Evolutionary conservation across 2,329 filamentous ascomycete species (phyloP).

Genomic region (Fusarium ambrosium): DNA sequence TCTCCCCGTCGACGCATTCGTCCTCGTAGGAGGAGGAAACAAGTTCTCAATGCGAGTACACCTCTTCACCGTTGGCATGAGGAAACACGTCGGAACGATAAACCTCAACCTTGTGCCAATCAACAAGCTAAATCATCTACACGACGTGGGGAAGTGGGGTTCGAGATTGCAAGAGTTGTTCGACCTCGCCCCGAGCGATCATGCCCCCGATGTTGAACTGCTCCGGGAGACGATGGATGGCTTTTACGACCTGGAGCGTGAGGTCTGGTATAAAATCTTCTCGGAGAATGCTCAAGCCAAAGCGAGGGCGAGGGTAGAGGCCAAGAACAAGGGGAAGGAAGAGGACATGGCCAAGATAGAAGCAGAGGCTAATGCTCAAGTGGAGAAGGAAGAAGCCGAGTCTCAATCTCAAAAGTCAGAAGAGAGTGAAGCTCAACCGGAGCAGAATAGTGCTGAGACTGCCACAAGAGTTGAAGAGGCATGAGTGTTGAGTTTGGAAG

Average conservation of each 20-base stretch:
- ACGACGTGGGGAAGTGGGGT: not conserved
- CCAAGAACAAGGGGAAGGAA: not conserved
- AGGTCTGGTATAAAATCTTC: slow-evolving; percentile 66
- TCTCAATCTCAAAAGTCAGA: not conserved
- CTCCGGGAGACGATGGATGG: not conserved
- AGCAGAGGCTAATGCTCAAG: not conserved
- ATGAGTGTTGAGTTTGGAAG: not conserved
- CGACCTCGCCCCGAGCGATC: not conserved
- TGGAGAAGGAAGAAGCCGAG: not conserved
- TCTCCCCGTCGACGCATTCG: slow-evolving; percentile 45
- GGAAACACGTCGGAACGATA: slow-evolving; percentile 35
- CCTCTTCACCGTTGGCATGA: slow-evolving; percentile 44
- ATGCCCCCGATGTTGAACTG: not conserved
- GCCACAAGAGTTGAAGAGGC: not conserved
- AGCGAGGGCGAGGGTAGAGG: not conserved
- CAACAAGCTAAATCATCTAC: not conserved
- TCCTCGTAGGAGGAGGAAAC: slow-evolving; percentile 2
- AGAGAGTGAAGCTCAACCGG: not conserved
- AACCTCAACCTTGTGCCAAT: slow-evolving; percentile 2
- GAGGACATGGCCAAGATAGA: not conserved
- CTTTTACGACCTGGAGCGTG: slow-evolving; percentile 71
- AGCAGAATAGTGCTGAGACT: not conserved
- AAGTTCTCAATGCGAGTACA: slow-evolving; percentile 23
- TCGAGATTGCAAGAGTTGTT: not conserved
- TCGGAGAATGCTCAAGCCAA: not conserved